Base-by-base conservation (phyloP, 2,329 filamentous ascomycete species). In the Pyrenochaeta sp. region DNA sequence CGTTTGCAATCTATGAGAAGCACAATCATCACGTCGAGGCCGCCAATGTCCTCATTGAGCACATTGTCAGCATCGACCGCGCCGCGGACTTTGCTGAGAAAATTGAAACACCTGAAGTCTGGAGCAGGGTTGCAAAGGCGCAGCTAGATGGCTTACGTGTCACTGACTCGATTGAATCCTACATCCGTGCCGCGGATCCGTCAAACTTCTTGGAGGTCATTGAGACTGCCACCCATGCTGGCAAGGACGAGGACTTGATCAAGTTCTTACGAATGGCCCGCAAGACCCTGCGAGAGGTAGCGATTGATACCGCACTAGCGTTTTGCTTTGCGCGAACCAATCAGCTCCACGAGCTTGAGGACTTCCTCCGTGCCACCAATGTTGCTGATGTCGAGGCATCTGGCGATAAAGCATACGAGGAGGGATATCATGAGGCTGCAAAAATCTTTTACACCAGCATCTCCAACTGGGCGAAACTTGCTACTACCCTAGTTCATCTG, bases 391-490 rank as follows among this genome's bases (percentile, higher is more conserved):
- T 98, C 48, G 95, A 99, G 75, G 91, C 95, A 66, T 98, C 92
- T 54, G 95, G 95, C 82, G 95, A 99, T 84, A 97, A 97, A 83
- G 94, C 95, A 18, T 98, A 97, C 66, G 90, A 88, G 60, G 95
- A 99, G 79, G 94, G 94, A 56, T 88, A 91, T 72, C 94, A 95
- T 72, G 90, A 98, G 82, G 95, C 95, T 37, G 92, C 95, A 62
- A 99, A 99, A 86, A 98, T 99, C 72, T 99, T 98, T 85, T 99
- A 88, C 82, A 92, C 87, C 50, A 98, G 91, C 81, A 96, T 99
- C 75, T 99, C 95, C 49, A 99, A 99, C 85, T 99, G 95, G 95
- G 94, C 94, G 50, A 99, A 99, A 83, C 88, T 99, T 68, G 93
- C 95, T 12, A 98, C 95, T 10, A 99, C 95, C 10, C 86, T 98